phyloP scores from a whole-genome alignment of 768 basidiomycete genomes.

The Hericium alpestre region DNA sequence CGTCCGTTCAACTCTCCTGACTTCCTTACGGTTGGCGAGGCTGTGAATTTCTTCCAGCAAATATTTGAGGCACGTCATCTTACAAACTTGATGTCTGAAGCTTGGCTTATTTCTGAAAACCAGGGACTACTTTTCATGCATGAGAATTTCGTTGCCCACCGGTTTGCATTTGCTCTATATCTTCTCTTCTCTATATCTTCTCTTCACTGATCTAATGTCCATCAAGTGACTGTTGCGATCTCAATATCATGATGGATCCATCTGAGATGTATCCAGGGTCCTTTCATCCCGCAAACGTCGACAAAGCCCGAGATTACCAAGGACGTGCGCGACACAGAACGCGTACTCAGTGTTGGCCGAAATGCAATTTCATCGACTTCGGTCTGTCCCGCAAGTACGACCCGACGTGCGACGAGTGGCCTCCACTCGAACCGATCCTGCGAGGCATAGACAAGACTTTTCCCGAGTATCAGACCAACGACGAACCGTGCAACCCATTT shows the following conservation, averaged over 20 bases:
- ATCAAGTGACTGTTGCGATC: background rate
- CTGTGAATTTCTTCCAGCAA: constrained; percentile 22
- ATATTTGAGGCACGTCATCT: constrained; percentile 23
- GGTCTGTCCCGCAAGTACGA: constrained; percentile 14
- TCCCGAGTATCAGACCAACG: constrained; percentile 10
- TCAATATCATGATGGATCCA: background rate
- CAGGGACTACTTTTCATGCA: background rate
- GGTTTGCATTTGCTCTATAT: background rate
- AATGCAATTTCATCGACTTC: constrained; percentile 19
- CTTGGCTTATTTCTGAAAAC: background rate
- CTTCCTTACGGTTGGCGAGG: constrained; percentile 26
- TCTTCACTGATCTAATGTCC: no score
- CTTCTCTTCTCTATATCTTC: no score
- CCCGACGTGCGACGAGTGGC: constrained; percentile 3
- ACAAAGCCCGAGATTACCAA: background rate
- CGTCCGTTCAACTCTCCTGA: constrained; percentile 18
- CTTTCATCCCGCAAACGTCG: background rate
- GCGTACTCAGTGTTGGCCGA: constrained; percentile 14
- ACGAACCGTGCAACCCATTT: constrained; percentile 8
- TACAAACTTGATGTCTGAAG: no score
- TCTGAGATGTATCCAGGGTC: background rate
- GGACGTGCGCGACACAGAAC: constrained; percentile 3
- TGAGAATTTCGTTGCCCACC: background rate
- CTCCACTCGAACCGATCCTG: background rate
- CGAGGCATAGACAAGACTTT: constrained; percentile 11